Percentiles rank a stretch among this genome's conserved stretches.
phyloP scores from a whole-genome alignment of 805 yeast species.

The Wickerhamomyces silvicola region DNA sequence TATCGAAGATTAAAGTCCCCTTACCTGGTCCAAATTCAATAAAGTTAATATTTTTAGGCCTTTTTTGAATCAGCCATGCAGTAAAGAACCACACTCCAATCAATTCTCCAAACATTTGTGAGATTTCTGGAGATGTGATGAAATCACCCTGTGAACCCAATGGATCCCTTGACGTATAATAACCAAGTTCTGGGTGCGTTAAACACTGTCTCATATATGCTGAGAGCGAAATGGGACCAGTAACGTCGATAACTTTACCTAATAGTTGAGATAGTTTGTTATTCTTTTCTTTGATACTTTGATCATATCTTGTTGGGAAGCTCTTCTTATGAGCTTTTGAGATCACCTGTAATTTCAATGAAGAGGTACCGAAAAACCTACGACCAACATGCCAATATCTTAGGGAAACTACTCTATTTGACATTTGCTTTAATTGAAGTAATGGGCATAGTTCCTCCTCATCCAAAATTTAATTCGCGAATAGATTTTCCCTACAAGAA shows the following conservation, averaged over 20 bases:
- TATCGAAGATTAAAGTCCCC: conserved; percentile 72
- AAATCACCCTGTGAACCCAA: conserved; percentile 68
- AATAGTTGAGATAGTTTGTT: conserved; percentile 18
- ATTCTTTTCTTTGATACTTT: too few species aligned
- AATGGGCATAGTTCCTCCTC: too few species aligned
- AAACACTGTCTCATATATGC: conserved; percentile 78
- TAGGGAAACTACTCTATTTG: too few species aligned
- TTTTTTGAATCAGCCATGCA: conserved; percentile 51
- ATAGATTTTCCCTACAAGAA: too few species aligned
- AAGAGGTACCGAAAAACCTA: too few species aligned
- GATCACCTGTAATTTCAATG: too few species aligned
- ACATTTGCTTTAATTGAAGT: too few species aligned
- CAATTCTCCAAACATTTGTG: conserved; percentile 82
- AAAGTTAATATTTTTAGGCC: conserved; percentile 43
- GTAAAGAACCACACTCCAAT: conserved; percentile 67
- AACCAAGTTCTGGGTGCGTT: conserved; percentile 71
- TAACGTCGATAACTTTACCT: conserved; percentile 32
- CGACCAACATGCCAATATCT: too few species aligned
- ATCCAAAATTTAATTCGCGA: too few species aligned
- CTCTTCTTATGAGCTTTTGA: too few species aligned
- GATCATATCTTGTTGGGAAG: too few species aligned
- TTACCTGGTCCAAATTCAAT: conserved; percentile 83
- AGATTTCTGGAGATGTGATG: conserved; percentile 80
- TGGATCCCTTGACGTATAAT: conserved; percentile 74
- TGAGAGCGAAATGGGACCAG: conserved; percentile 73